These are phyloP conservation scores for Kodamaea sp. DNA, from an alignment of 1,139 yeast genomes.

Conservation along the genomic window DNA sequence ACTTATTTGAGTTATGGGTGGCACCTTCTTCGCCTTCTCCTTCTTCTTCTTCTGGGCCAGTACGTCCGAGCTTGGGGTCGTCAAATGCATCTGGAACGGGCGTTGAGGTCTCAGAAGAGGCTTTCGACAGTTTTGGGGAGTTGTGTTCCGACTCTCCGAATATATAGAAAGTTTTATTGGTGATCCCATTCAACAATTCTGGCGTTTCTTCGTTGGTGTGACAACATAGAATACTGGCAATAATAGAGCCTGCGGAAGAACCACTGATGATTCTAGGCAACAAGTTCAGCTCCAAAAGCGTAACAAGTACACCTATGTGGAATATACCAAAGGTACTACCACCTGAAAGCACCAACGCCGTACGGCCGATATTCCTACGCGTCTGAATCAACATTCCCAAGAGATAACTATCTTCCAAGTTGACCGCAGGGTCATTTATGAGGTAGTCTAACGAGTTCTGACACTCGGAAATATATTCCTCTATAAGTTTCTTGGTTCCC, in stretches of 20 bases:
- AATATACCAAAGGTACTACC: constrained; percentile 94
- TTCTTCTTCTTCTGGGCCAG: constrained; percentile 1
- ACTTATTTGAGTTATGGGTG: constrained; percentile 29
- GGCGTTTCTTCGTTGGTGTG: constrained; percentile 76
- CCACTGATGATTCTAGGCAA: constrained; percentile 93
- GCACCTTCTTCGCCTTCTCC: constrained; percentile 10
- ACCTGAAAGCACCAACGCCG: constrained; percentile 90
- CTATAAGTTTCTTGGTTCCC: constrained; percentile 84
- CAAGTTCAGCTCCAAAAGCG: constrained; percentile 69
- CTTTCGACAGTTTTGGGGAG: neutral
- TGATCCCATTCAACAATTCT: constrained; percentile 52
- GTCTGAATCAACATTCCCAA: constrained; percentile 84
- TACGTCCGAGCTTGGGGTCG: neutral
- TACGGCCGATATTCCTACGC: constrained; percentile 86
- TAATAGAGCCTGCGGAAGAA: constrained; percentile 93
- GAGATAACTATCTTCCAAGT: constrained; percentile 65
- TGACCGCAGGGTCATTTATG: constrained; percentile 39
- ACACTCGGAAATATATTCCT: constrained; percentile 81
- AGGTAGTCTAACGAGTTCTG: constrained; percentile 58
- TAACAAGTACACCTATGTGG: constrained; percentile 88
- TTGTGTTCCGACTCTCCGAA: constrained; percentile 45
- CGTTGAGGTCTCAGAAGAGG: neutral
- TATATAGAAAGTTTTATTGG: constrained; percentile 65
- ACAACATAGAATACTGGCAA: constrained; percentile 85
- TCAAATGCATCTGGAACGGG: neutral